A percentile compares a stretch with the other conserved stretches of the same genome.
Conservation (phyloP, 495 filamentous ascomycete genomes). For the Hypoxylon lenormandii region DNA sequence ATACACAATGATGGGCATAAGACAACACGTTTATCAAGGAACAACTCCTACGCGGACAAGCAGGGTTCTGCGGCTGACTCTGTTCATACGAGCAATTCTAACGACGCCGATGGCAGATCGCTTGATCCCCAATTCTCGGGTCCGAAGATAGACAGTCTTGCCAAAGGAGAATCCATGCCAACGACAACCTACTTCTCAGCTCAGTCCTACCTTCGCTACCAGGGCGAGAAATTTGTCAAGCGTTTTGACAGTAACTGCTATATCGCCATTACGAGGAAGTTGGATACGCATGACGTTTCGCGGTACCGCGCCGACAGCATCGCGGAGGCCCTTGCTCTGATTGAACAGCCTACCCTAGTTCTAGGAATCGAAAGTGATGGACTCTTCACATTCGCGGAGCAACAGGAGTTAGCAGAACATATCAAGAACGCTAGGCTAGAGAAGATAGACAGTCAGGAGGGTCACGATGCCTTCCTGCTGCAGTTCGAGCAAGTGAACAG, state of each 20-base stretch:
- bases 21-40: constrained; percentile 56
- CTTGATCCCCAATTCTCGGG: constrained; percentile 84
- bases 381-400: constrained; percentile 95
- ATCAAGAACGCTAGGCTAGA: constrained; percentile 82
- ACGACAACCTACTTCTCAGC: constrained; percentile 93
- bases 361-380: constrained; percentile 95
- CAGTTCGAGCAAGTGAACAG: constrained; percentile 97
- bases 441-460: constrained; percentile 91
- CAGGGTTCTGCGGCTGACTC: constrained; percentile 54
- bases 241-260: constrained; percentile 98
- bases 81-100: constrained; percentile 25
- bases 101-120: constrained; percentile 51
- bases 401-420: constrained; percentile 85
- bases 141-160: constrained; percentile 57
- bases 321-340: constrained; percentile 77
- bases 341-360: constrained; percentile 88
- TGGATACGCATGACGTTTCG: constrained; percentile 97
- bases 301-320: constrained; percentile 74
- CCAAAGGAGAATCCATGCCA: constrained; percentile 61
- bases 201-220: constrained; percentile 97
- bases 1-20: constrained; percentile 97
- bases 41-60: constrained; percentile 54
- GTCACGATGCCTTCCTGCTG: constrained; percentile 94
- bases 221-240: constrained; percentile 94
- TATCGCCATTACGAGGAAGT: constrained; percentile 96